Conservation (phyloP, 129 eudicot species). For the Escallonia rubra region DNA sequence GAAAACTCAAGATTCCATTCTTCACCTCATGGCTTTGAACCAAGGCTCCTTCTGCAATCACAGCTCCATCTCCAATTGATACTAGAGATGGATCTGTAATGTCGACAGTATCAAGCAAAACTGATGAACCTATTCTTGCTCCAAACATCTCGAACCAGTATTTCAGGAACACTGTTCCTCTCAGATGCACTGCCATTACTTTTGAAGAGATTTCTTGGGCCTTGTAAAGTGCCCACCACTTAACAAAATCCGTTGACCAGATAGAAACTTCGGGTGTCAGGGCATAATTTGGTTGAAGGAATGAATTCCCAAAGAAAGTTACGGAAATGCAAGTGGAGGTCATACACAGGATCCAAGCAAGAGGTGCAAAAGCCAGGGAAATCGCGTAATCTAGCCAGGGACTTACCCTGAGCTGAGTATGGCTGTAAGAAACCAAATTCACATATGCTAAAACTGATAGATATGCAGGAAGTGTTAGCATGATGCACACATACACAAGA, state of each 20-base stretch:
- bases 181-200: conserved; percentile 68
- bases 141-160: conserved; percentile 83
- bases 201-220: conserved; percentile 73
- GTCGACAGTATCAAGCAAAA: conserved; percentile 69
- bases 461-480: conserved; percentile 68
- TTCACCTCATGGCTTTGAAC: conserved; percentile 78
- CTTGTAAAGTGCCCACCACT: conserved; percentile 94
- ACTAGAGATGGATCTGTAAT: conserved; percentile 82
- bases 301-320: conserved; percentile 55
- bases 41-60: conserved; percentile 74
- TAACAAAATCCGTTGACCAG: conserved; percentile 67
- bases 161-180: conserved; percentile 71
- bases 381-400: conserved; percentile 36
- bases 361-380: conserved; percentile 57
- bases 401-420: neutral
- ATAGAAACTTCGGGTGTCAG: conserved; percentile 59
- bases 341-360: conserved; percentile 75
- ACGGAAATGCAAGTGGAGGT: conserved; percentile 55
- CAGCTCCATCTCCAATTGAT: conserved; percentile 65
- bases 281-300: conserved; percentile 73
- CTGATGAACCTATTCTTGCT: conserved; percentile 74
- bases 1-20: conserved; percentile 71
- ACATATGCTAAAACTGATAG: conserved; percentile 39
- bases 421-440: conserved; percentile 25
- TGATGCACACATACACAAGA: conserved; percentile 42